phyloP scores from a whole-genome alignment of 2,329 filamentous ascomycete genomes.

The Fusarium virguliforme region DNA sequence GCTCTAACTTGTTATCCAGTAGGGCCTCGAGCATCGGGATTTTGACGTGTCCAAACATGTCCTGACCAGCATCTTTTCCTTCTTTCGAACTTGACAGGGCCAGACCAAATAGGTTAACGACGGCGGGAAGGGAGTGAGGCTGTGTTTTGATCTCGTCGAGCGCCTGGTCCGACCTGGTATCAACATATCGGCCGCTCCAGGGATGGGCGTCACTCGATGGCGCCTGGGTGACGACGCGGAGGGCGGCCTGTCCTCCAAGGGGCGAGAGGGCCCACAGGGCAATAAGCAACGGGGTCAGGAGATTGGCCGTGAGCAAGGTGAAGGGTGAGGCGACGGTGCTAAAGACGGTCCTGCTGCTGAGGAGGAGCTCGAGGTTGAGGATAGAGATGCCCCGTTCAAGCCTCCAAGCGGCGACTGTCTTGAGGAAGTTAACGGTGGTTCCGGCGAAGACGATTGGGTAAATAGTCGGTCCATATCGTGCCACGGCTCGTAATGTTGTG shows the following conservation, averaged over 20 bases:
- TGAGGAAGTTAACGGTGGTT: constrained; percentile 9
- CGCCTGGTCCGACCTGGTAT: too few species aligned
- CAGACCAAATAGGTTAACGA: constrained; percentile 2
- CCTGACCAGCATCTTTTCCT: constrained; percentile 13
- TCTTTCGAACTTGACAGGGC: constrained; percentile 5
- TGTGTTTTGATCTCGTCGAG: background rate
- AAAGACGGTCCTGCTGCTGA: constrained; percentile 21
- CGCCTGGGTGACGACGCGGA: constrained; percentile 8
- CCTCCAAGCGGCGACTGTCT: constrained; percentile 17
- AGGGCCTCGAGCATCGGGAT: constrained; percentile 19
- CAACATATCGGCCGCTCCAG: constrained; percentile 16
- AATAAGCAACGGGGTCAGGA: constrained; percentile 9
- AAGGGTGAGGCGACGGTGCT: constrained; percentile 8
- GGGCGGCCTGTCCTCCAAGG: constrained; percentile 18
- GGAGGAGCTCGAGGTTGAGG: constrained; percentile 17
- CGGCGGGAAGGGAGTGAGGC: background rate
- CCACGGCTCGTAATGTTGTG: too few species aligned
- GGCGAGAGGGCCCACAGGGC: constrained; percentile 17
- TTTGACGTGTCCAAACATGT: constrained; percentile 22
- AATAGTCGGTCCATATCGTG: constrained; percentile 11
- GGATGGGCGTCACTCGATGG: background rate
- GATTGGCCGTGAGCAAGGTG: background rate
- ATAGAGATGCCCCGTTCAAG: constrained; percentile 19
- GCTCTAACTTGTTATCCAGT: background rate
- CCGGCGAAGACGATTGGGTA: constrained; percentile 26